Percentiles rank a stretch among this genome's conserved stretches.
phyloP scores from a whole-genome alignment of 2,329 filamentous ascomycete species.

The Beauveria australis region DNA sequence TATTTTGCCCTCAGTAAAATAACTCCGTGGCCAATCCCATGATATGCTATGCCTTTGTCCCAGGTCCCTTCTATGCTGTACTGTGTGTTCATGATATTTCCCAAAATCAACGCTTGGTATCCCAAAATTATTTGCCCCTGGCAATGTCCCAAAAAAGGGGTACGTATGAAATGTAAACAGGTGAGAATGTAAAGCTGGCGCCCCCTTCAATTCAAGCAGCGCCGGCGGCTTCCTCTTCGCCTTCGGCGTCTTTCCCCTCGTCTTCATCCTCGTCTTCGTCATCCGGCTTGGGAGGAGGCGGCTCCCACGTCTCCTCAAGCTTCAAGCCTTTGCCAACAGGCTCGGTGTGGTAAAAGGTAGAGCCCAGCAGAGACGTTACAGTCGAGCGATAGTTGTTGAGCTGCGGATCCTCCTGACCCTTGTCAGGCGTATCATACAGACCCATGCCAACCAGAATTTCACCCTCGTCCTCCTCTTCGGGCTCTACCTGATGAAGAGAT shows the following conservation, averaged over 20 bases:
- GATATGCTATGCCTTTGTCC: background rate
- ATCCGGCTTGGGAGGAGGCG: conserved; percentile 56
- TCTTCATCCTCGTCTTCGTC: conserved; percentile 46
- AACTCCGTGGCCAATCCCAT: conserved; percentile 6
- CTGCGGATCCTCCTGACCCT: conserved; percentile 38
- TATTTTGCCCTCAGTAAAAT: background rate
- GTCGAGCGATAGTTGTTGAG: conserved; percentile 48
- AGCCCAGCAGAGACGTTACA: conserved; percentile 45
- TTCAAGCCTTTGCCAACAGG: conserved; percentile 66
- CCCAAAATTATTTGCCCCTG: background rate
- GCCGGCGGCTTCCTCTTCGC: conserved; percentile 31
- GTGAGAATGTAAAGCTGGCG: background rate
- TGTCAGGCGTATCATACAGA: conserved; percentile 66
- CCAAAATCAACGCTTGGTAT: conserved; percentile 6
- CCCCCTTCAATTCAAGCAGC: conserved; percentile 11
- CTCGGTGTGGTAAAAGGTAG: conserved; percentile 35
- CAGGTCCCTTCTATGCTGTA: background rate
- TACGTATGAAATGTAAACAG: background rate
- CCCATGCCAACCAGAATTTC: conserved; percentile 78
- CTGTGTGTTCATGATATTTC: background rate
- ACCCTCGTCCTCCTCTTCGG: conserved; percentile 49
- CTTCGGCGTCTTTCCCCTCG: conserved; percentile 37
- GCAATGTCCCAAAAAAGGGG: background rate
- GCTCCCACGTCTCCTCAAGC: conserved; percentile 73
- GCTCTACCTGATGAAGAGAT: conserved; percentile 38